Percentiles rank a stretch among this genome's conserved stretches.
Evolutionary conservation across 2,329 filamentous ascomycete genomes (phyloP).

Genomic region (Pyrenochaeta sp.): DNA sequence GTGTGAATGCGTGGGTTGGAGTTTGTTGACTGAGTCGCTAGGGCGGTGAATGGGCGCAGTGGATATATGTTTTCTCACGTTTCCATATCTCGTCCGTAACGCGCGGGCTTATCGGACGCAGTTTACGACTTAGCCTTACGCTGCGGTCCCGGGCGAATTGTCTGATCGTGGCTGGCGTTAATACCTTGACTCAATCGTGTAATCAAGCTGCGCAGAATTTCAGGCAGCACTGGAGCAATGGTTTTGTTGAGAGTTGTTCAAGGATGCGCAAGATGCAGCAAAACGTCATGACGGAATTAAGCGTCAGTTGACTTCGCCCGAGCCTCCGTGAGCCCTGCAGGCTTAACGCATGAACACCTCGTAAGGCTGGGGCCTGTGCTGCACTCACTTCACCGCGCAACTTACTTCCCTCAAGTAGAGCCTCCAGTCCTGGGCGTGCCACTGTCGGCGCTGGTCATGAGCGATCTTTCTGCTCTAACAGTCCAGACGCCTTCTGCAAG

Average conservation of each 20-base stretch:
- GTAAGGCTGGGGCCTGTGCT: constrained; percentile 10
- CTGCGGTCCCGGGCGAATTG: neutral
- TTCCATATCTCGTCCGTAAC: constrained; percentile 31
- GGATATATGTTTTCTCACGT: constrained; percentile 19
- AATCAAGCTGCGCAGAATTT: neutral
- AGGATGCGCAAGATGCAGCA: constrained; percentile 4
- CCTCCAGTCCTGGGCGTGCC: neutral
- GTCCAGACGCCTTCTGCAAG: neutral
- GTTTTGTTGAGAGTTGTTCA: neutral
- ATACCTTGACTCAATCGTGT: neutral
- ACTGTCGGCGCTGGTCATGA: neutral
- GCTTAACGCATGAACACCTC: constrained; percentile 5
- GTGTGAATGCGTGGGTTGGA: constrained; percentile 21
- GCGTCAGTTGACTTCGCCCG: constrained; percentile 13
- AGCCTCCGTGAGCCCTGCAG: constrained; percentile 13
- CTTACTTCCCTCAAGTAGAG: neutral
- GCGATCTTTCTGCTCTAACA: neutral
- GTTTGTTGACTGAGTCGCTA: constrained; percentile 1
- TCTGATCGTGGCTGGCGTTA: neutral
- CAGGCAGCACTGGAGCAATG: neutral
- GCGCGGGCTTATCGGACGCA: constrained; percentile 25
- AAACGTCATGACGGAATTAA: constrained; percentile 25
- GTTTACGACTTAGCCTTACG: constrained; percentile 4
- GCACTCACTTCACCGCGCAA: constrained; percentile 6
- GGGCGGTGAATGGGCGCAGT: constrained; percentile 16